Evolutionary conservation across 306 rosid genomes (phyloP).

Genomic region (Carpinus viminea): DNA sequence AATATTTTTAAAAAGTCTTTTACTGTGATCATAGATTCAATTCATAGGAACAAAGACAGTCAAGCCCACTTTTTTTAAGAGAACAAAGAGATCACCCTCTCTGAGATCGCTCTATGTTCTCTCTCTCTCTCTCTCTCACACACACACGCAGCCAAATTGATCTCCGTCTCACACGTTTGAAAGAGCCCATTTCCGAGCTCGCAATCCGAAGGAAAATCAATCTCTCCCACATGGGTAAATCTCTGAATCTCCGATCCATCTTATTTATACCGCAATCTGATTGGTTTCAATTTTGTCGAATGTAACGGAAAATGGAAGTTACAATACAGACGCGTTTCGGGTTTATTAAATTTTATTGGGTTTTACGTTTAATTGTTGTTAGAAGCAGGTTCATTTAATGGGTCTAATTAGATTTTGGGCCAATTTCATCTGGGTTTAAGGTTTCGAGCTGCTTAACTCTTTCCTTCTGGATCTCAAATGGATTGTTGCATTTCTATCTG

Average conservation of each 20-base stretch:
- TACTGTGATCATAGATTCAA: too few species aligned
- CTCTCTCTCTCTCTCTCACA: constrained; percentile 23
- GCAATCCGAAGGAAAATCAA: constrained; percentile 46
- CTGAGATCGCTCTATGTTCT: constrained; percentile 34
- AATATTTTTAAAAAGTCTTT: too few species aligned
- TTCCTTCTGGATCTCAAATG: constrained; percentile 20
- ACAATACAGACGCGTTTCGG: constrained; percentile 36
- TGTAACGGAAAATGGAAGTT: constrained; percentile 29
- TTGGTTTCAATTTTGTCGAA: constrained; percentile 21
- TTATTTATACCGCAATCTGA: constrained; percentile 14
- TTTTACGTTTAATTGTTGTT: constrained; percentile 16
- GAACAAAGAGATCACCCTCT: constrained; percentile 23
- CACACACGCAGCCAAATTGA: constrained; percentile 12
- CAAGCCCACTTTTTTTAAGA: constrained; percentile 27
- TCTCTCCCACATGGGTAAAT: constrained; percentile 19
- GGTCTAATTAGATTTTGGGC: constrained; percentile 28
- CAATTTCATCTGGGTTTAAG: constrained; percentile 33
- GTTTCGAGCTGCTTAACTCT: constrained; percentile 20
- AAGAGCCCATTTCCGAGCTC: constrained; percentile 23
- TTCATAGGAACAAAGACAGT: constrained; percentile 22
- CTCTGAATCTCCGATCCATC: constrained; percentile 30
- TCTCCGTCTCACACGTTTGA: constrained; percentile 31
- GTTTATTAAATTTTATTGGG: not conserved
- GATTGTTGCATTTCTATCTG: constrained; percentile 24
- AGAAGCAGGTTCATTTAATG: constrained; percentile 18